These are phyloP conservation scores for Sherardia arvensis DNA, from an alignment of 257 asterid species.

Conservation along the genomic window DNA sequence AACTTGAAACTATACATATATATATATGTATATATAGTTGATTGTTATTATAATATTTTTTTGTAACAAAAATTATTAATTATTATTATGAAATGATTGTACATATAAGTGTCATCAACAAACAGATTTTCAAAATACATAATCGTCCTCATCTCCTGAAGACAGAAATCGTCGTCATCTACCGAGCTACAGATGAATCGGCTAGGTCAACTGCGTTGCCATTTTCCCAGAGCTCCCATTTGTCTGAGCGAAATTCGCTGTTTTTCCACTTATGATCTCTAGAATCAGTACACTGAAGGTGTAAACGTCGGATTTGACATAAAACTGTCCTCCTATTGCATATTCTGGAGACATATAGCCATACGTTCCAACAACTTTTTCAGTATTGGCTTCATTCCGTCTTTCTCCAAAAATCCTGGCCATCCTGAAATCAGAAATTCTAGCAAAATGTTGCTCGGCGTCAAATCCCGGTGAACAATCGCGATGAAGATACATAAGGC, in stretches of 20 bases:
- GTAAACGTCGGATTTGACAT: conserved; percentile 76
- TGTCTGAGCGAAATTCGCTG: conserved; percentile 40
- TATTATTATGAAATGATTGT: no score
- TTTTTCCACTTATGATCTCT: conserved; percentile 74
- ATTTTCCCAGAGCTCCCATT: conserved; percentile 68
- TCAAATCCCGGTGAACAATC: conserved; percentile 83
- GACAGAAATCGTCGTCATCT: no score
- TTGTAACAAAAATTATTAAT: no score
- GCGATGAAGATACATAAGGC: conserved; percentile 77
- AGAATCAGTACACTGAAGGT: no score
- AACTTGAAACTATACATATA: no score
- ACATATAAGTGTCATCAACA: not conserved
- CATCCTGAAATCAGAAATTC: conserved; percentile 96
- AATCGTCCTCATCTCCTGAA: no score
- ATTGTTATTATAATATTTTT: no score
- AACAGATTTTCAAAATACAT: no score
- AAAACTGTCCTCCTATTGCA: conserved; percentile 88
- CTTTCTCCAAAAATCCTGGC: conserved; percentile 82
- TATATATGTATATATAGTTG: no score
- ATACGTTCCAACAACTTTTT: conserved; percentile 73
- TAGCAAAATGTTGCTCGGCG: conserved; percentile 75
- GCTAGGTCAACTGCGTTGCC: conserved; percentile 45
- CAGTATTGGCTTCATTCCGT: conserved; percentile 73
- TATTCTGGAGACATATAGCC: conserved; percentile 97
- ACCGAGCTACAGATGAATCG: no score